phyloP scores from a whole-genome alignment of 345 rosid genomes.

The Turnera subulata region DNA sequence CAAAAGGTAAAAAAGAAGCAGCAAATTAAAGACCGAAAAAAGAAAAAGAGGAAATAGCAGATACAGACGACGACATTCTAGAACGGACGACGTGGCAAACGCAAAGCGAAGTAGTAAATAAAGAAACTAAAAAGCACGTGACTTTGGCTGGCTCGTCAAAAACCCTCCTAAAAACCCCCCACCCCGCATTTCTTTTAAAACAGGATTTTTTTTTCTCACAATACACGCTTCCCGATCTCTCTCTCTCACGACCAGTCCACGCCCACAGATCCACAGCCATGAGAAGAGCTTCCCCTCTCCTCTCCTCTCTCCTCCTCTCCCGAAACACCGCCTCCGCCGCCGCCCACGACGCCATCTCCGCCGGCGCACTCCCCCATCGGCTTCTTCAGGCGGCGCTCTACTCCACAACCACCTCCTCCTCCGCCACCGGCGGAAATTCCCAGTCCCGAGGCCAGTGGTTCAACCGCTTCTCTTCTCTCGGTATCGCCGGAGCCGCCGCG shows the following conservation, averaged over 20 bases:
- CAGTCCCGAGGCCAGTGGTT: constrained; percentile 20
- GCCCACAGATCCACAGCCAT: constrained; percentile 14
- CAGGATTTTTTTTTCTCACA: neutral
- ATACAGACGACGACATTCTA: no score
- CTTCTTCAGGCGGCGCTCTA: constrained; percentile 32
- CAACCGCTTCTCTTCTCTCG: constrained; percentile 23
- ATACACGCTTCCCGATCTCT: neutral
- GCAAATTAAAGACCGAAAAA: no score
- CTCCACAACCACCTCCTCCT: constrained; percentile 26
- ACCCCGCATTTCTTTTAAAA: no score
- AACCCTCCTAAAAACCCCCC: neutral
- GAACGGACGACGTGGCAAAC: no score
- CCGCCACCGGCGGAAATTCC: constrained; percentile 22
- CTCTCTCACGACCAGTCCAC: no score
- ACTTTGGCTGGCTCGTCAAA: neutral
- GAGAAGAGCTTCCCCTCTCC: constrained; percentile 37
- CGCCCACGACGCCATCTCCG: neutral
- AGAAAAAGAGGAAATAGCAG: no score
- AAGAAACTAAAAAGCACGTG: no score
- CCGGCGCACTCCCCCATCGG: neutral
- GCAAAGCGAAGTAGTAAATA: no score
- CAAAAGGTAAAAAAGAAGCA: no score
- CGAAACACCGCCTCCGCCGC: neutral
- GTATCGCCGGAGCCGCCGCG: constrained; percentile 32
- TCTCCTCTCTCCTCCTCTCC: constrained; percentile 24